These are phyloP conservation scores for Canariomyces notabilis DNA, from an alignment of 2,329 filamentous ascomycete species.

Conservation along the genomic window DNA sequence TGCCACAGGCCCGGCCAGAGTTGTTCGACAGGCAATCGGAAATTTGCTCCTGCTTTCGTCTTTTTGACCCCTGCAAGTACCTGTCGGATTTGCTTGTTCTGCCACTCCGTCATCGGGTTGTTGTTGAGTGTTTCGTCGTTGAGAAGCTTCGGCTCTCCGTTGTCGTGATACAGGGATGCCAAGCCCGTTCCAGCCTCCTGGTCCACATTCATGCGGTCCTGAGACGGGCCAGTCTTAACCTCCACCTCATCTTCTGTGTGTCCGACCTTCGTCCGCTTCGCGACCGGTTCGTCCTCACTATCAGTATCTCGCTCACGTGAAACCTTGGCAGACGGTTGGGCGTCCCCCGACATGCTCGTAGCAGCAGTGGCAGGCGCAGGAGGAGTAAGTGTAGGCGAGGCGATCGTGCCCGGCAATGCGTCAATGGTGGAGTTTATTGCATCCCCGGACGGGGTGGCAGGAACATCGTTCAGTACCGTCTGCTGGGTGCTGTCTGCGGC, in stretches of 20 bases:
- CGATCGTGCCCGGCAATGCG: conserved; percentile 37
- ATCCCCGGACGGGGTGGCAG: conserved; percentile 30
- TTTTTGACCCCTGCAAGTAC: conserved; percentile 75
- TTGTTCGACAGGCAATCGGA: conserved; percentile 70
- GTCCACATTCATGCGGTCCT: conserved; percentile 29
- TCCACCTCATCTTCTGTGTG: conserved; percentile 29
- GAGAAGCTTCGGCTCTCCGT: conserved; percentile 35
- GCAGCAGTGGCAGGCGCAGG: conserved; percentile 30
- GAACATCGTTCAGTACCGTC: conserved; percentile 21
- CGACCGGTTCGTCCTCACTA: conserved; percentile 56
- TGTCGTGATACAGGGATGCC: conserved; percentile 26
- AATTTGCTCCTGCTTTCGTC: conserved; percentile 72
- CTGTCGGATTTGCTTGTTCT: conserved; percentile 59
- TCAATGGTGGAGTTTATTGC: conserved; percentile 33
- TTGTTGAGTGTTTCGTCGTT: conserved; percentile 40
- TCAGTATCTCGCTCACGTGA: conserved; percentile 77
- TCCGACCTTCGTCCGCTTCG: conserved; percentile 74
- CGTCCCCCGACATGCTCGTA: conserved; percentile 39
- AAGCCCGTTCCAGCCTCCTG: conserved; percentile 22
- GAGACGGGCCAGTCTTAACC: conserved; percentile 29
- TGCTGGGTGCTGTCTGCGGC: conserved; percentile 23
- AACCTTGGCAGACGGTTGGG: conserved; percentile 50
- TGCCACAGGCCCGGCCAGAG: conserved; percentile 74
- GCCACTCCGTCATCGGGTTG: conserved; percentile 51
- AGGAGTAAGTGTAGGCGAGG: conserved; percentile 31